Evolutionary conservation across 1,284 basidiomycete species (phyloP).

Genomic region (Rhodotorula sp.): DNA sequence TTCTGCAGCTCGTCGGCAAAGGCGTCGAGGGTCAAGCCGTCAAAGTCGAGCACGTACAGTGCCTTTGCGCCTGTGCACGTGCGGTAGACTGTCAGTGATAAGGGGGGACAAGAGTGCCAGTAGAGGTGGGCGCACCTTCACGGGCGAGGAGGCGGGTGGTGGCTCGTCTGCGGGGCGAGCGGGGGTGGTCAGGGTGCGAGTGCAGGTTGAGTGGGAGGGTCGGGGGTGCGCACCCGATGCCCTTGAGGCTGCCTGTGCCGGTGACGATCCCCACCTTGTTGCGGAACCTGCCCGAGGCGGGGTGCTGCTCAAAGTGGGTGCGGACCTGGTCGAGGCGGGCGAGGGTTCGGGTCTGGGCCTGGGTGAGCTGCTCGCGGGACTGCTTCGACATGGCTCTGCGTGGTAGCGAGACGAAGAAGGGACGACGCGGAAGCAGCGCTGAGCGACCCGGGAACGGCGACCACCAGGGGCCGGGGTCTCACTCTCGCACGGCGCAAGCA

Average conservation of each 20-base stretch:
- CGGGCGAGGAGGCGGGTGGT: slow-evolving; percentile 74
- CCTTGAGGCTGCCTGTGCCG: slow-evolving; percentile 76
- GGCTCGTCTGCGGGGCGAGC: slow-evolving; percentile 59
- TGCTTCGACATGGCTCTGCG: slow-evolving; percentile 17
- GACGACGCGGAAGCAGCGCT: not conserved
- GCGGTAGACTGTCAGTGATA: too few species aligned
- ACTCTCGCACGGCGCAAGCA: too few species aligned
- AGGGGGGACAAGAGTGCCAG: too few species aligned
- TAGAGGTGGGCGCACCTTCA: slow-evolving; percentile 61
- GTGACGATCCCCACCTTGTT: slow-evolving; percentile 89
- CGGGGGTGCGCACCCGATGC: slow-evolving; percentile 69
- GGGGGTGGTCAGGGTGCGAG: slow-evolving; percentile 44
- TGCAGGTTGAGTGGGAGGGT: not conserved
- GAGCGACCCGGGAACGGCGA: not conserved
- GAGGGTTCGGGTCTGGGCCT: slow-evolving; percentile 53
- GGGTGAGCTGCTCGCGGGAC: slow-evolving; percentile 5
- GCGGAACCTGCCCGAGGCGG: slow-evolving; percentile 63
- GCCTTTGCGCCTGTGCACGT: slow-evolving; percentile 83
- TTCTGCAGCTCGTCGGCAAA: slow-evolving; percentile 68
- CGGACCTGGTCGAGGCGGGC: slow-evolving; percentile 69
- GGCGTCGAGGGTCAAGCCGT: slow-evolving; percentile 67
- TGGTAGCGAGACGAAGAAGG: too few species aligned
- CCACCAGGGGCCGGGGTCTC: too few species aligned
- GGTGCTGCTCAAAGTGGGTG: slow-evolving; percentile 63
- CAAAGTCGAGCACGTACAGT: slow-evolving; percentile 81